Percentiles rank a stretch among this genome's conserved stretches.
Conservation (phyloP, 2,329 filamentous ascomycete genomes). For the Fusarium algeriense region DNA sequence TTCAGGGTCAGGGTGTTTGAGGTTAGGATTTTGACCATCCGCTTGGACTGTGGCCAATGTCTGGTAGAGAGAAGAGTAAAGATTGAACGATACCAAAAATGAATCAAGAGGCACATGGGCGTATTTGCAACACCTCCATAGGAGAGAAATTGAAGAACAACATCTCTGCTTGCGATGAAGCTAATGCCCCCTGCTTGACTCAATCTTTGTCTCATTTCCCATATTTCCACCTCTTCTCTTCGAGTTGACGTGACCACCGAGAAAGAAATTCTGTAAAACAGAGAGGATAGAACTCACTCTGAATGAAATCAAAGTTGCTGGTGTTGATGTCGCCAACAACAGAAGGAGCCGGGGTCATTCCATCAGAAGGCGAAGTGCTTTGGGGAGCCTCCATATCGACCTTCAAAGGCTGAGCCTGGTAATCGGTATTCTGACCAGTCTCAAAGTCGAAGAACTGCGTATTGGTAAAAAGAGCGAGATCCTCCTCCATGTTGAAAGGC, state of each 20-base stretch:
- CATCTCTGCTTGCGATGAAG: slow-evolving; percentile 8
- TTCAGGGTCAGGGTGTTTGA: slow-evolving; percentile 22
- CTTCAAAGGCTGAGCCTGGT: slow-evolving; percentile 64
- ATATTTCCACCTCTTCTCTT: not conserved
- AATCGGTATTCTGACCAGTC: slow-evolving; percentile 69
- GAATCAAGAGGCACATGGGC: slow-evolving; percentile 1
- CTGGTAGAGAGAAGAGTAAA: slow-evolving; percentile 16
- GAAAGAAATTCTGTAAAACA: not conserved
- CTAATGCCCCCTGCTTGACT: not conserved
- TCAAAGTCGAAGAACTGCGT: slow-evolving; percentile 85
- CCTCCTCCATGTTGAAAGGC: slow-evolving; percentile 74
- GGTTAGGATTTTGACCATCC: slow-evolving; percentile 30
- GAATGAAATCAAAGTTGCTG: slow-evolving; percentile 62
- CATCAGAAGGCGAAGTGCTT: slow-evolving; percentile 53
- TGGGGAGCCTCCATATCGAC: slow-evolving; percentile 52
- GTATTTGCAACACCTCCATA: not conserved
- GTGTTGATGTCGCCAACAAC: slow-evolving; percentile 60
- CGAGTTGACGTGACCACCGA: not conserved
- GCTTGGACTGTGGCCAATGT: slow-evolving; percentile 36
- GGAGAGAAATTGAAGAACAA: not conserved
- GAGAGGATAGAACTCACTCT: slow-evolving; percentile 57
- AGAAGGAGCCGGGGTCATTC: slow-evolving; percentile 55
- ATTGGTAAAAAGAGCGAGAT: slow-evolving; percentile 84
- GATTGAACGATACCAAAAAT: slow-evolving; percentile 4
- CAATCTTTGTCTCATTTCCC: not conserved